Conservation (phyloP, 2,329 filamentous ascomycete genomes). For the Cordyceps cicadae region DNA sequence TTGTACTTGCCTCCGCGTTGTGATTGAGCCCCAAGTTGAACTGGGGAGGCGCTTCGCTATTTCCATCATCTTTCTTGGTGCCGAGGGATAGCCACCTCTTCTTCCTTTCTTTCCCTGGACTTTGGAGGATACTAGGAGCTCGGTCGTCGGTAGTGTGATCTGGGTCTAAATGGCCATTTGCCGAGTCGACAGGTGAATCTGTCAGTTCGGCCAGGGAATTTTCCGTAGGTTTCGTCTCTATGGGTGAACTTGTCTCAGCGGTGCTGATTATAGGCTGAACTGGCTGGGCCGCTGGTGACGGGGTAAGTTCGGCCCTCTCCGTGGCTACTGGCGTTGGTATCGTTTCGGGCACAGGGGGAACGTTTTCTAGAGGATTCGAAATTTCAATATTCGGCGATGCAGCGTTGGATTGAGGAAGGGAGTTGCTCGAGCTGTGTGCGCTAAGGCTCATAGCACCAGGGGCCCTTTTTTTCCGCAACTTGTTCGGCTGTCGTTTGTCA, state of each 20-base stretch:
- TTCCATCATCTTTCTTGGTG: conserved; percentile 47
- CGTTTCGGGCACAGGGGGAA: conserved; percentile 15
- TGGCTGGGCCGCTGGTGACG: conserved; percentile 6
- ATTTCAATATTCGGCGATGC: conserved; percentile 39
- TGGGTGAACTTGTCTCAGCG: conserved; percentile 10
- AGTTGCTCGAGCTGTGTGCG: conserved; percentile 82
- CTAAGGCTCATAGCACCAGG: conserved; percentile 73
- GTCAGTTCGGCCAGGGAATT: conserved; percentile 57
- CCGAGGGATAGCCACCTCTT: conserved; percentile 66
- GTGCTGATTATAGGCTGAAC: conserved; percentile 12
- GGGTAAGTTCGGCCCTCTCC: conserved; percentile 6
- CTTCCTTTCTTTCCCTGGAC: conserved; percentile 59
- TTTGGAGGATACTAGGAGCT: conserved; percentile 25
- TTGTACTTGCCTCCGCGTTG: conserved; percentile 57
- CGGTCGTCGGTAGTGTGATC: conserved; percentile 60
- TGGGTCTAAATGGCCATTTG: conserved; percentile 73
- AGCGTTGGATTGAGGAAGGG: conserved; percentile 44
- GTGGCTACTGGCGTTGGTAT: conserved; percentile 15
- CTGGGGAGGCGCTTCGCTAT: conserved; percentile 35
- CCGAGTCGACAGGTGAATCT: conserved; percentile 66
- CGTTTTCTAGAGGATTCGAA: conserved; percentile 38
- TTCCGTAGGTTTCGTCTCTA: conserved; percentile 21
- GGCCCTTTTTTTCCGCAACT: conserved; percentile 78
- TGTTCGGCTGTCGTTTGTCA: conserved; percentile 72
- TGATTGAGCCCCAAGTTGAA: conserved; percentile 51